Base-by-base conservation (phyloP, 1,284 basidiomycete species). In the Lentinus polychrous region DNA sequence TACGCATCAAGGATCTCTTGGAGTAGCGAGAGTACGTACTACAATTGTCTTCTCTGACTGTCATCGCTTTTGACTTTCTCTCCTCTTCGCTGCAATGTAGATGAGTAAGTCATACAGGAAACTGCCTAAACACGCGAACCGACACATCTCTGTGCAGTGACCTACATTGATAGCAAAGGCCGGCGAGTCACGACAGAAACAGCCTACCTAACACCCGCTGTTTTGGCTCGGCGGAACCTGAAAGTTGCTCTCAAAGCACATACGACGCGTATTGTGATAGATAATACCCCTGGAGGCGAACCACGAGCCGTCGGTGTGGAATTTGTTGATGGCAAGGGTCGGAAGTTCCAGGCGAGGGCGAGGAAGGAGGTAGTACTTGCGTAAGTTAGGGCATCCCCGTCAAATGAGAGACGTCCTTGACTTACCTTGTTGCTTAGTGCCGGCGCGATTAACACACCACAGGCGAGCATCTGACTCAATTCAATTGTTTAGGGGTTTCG, bases 381-480 rank as follows among this genome's bases (percentile, higher is more conserved):
- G 79, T 83, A 57, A 52, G 74, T 70, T 7, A 51, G 50, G 33
- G 37, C 32, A 43, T 23, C 40, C 34, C 24, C 18, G 38, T 47
- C 22, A 11, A 14, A 37, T 23, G 15, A 15, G 20, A 37, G 38
- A 12, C 36, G 32, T 43, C n/a, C 49, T 27, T 5, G 31, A 33
- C 34, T 14, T 4, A 12, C 24, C 17, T 34, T 24, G 38, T n/a
- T n/a, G 24, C 51, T 27, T 27, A 86, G 85, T 33, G 79, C 75
- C 20, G 83, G 83, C 0, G 74, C 81, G 0, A 63, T 85, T 8
- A 79, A 83, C 49, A 75, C 79, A 10, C 83, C 83, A 10, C 79
- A 80, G 23, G 76, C 78, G 54, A 46, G 66, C 49, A 12, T 24
- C 14, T 7, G 23, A 50, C 14, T 36, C 24, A 18, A 31, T 39